Conservation (phyloP, 257 asterid genomes). For the Verbena officinalis region DNA sequence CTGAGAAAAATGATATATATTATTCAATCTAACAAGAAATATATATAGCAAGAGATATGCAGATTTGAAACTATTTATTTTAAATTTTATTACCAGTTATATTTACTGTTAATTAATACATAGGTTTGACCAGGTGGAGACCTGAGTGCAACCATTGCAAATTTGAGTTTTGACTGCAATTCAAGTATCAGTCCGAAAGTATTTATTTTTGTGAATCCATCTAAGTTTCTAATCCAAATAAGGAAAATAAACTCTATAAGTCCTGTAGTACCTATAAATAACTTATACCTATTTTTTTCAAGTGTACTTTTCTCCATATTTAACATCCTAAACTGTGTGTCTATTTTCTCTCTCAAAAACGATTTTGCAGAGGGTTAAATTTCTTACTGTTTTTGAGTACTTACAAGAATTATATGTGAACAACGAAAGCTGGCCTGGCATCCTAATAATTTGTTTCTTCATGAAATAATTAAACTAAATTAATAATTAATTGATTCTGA, state of each 20-base stretch:
- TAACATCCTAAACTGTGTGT: slow-evolving; percentile 31
- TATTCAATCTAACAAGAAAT: not conserved
- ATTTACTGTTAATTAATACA: not conserved
- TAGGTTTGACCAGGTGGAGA: no score
- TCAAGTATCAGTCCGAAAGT: slow-evolving; percentile 22
- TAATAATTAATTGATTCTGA: no score
- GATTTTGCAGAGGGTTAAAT: slow-evolving; percentile 31
- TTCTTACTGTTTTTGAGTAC: slow-evolving; percentile 29
- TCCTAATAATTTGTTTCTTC: no score
- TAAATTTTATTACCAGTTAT: no score
- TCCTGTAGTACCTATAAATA: slow-evolving; percentile 25
- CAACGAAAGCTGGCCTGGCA: slow-evolving; percentile 32
- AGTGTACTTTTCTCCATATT: slow-evolving; percentile 41
- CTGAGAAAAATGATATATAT: not conserved
- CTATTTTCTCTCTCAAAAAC: slow-evolving; percentile 33
- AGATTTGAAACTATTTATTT: no score
- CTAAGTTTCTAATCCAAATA: no score
- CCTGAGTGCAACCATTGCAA: no score
- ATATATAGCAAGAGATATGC: no score
- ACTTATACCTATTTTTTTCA: slow-evolving; percentile 27
- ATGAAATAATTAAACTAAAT: no score
- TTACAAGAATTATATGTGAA: slow-evolving; percentile 24
- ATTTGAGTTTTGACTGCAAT: no score
- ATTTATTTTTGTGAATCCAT: no score
- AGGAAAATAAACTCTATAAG: slow-evolving; percentile 11